Evolutionary conservation across 2,329 filamentous ascomycete species (phyloP), one percentile per base, ranked within the genome.

Genomic region (Dendryphion nanum): DNA sequence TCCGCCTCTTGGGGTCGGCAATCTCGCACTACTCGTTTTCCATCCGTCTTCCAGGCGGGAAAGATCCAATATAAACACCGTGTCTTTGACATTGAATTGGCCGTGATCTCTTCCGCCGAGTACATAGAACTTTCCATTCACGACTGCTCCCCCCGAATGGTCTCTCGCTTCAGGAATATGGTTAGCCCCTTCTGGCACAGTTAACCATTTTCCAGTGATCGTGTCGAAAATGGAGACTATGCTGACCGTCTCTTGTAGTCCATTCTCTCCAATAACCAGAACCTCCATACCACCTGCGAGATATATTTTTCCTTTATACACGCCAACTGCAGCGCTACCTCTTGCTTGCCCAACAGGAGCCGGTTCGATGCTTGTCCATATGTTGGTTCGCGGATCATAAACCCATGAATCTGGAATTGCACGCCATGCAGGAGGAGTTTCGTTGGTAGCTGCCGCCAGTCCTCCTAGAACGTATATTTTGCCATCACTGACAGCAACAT

Each of bases 381-480:
- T 14, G 23, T 50, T 35, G 7, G 13, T 39, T 2, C 23, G 6
- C 4, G 51, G 44, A 37, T 49, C 40, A 24, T 56, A 59, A 3
- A 50, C 37, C 33, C 38, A 51, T 3, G 41, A 49, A 14, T 51
- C 46, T 3, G 35, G 6, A 5, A 38, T 38, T 4, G 35, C 36
- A 6, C 35, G 32, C 51, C 50, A 59, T 5, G 38, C 37, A 10
- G 18, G 12, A 6, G 35, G 34, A 2, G 17, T n/a, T 12, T 38
- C 18, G 7, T 36, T 36, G 6, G 12, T 30, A 3, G 16, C 20
- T 16, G 20, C 47, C 1, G 30, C 43, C 0, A 61, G 32, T 1
- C 55, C 55, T 8, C 56, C 55, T 2, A 61, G 38, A 6, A 57
- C 36, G 30, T 53, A 60, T 3, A 61, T 50, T 10, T 50, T 47